phyloP scores from a whole-genome alignment of 2,329 filamentous ascomycete species.

The Incumbomyces lentus region DNA sequence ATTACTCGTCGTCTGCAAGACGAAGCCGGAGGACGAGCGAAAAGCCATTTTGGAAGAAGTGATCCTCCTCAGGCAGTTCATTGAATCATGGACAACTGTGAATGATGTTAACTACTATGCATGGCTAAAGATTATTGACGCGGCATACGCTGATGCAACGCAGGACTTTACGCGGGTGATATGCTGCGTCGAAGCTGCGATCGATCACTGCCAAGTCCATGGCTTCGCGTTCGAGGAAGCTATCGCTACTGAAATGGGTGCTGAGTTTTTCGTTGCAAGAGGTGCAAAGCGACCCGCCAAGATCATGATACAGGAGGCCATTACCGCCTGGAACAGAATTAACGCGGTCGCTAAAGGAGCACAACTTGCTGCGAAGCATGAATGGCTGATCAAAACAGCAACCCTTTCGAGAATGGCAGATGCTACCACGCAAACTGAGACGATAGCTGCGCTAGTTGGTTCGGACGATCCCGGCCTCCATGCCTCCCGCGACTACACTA shows the following conservation, averaged over 20 bases:
- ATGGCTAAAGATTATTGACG: constrained; percentile 47
- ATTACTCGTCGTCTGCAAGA: constrained; percentile 33
- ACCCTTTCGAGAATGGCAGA: constrained; percentile 43
- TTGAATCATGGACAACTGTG: constrained; percentile 42
- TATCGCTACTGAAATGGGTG: constrained; percentile 51
- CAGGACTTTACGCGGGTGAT: constrained; percentile 37
- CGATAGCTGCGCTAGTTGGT: constrained; percentile 18
- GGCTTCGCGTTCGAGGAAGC: constrained; percentile 50
- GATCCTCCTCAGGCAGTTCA: constrained; percentile 38
- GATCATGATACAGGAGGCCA: constrained; percentile 46
- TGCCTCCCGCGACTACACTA: constrained; percentile 21
- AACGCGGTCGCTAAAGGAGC: constrained; percentile 49
- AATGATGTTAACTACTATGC: constrained; percentile 52
- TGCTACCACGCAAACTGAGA: constrained; percentile 46
- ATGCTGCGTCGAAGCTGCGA: constrained; percentile 43
- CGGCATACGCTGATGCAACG: constrained; percentile 42
- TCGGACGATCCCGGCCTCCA: constrained; percentile 28
- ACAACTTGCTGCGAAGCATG: constrained; percentile 48
- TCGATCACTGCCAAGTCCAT: constrained; percentile 51
- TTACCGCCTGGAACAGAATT: constrained; percentile 49
- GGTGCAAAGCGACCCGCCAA: constrained; percentile 50
- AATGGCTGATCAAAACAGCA: constrained; percentile 49
- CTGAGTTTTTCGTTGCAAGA: constrained; percentile 46
- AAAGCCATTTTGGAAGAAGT: constrained; percentile 40
- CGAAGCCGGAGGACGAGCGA: constrained; percentile 35